Percentiles rank a stretch among this genome's conserved stretches.
These are phyloP conservation scores for Pseudocercospora eumusae DNA, from an alignment of 2,329 filamentous ascomycete genomes.

Conservation along the genomic window DNA sequence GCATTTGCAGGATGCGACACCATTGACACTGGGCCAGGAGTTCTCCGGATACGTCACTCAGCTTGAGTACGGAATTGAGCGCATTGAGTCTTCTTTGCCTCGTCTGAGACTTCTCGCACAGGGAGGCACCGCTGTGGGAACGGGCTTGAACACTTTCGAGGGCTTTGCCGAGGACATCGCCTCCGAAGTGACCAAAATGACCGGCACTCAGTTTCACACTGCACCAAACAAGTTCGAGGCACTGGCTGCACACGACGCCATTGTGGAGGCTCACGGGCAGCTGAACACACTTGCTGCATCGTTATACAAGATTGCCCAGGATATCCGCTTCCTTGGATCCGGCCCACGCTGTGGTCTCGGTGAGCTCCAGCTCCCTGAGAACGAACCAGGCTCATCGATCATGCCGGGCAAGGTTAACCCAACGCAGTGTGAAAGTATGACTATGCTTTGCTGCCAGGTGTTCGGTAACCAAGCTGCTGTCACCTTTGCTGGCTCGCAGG, in stretches of 20 bases:
- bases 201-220: constrained; percentile 88
- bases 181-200: constrained; percentile 86
- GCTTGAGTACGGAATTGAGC: constrained; percentile 85
- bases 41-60: constrained; percentile 97
- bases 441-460: constrained; percentile 96
- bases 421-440: constrained; percentile 95
- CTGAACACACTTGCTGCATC: constrained; percentile 91
- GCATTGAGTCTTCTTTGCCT: constrained; percentile 78
- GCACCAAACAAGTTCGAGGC: constrained; percentile 99
- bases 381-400: constrained; percentile 96
- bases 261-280: constrained; percentile 89
- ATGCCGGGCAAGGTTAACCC: constrained; percentile 99
- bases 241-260: constrained; percentile 90
- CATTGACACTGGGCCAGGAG: constrained; percentile 91
- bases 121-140: constrained; percentile 94
- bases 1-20: constrained; percentile 95
- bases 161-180: constrained; percentile 95
- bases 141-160: constrained; percentile 94
- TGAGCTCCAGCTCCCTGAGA: constrained; percentile 91
- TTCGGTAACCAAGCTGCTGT: constrained; percentile 95
- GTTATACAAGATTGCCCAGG: constrained; percentile 97
- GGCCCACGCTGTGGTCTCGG: constrained; percentile 94
- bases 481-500: constrained; percentile 93
- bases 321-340: constrained; percentile 94
- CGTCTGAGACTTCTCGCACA: constrained; percentile 86